Percentiles rank a stretch among this genome's conserved stretches.
Evolutionary conservation across 2,329 filamentous ascomycete genomes (phyloP).

Genomic region (Lasiodiplodia gonubiensis): DNA sequence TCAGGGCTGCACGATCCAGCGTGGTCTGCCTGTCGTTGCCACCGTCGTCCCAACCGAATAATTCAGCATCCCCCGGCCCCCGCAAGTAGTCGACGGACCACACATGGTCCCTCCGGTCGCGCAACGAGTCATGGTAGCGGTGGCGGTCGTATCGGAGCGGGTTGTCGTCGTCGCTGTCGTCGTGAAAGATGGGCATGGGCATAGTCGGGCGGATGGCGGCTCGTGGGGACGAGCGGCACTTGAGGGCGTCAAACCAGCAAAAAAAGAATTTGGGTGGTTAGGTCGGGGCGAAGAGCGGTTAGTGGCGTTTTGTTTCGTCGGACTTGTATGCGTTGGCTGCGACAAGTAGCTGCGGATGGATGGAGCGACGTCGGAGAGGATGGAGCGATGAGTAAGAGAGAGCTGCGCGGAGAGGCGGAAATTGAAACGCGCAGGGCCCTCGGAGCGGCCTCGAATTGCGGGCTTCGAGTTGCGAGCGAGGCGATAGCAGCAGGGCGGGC

Average conservation of each 20-base stretch:
- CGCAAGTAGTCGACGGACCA: constrained; percentile 12
- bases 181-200: constrained; percentile 48
- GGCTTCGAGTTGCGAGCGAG: not conserved
- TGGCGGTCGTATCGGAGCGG: not conserved
- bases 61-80: not conserved
- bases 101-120: not conserved
- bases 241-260: constrained; percentile 12
- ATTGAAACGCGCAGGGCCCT: not conserved
- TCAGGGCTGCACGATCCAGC: constrained; percentile 75
- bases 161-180: not conserved
- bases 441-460: not conserved
- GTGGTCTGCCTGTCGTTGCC: constrained; percentile 8
- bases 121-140: not conserved
- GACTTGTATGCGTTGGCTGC: not conserved
- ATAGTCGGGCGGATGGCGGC: constrained; percentile 10
- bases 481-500: not conserved
- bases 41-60: constrained; percentile 10
- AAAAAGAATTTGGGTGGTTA: not conserved
- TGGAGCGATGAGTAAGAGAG: constrained; percentile 16
- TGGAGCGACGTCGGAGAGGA: constrained; percentile 18
- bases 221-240: constrained; percentile 22
- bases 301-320: not conserved
- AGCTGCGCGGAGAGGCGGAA: not conserved
- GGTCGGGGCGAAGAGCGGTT: not conserved
- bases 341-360: not conserved